Evolutionary conservation across 768 basidiomycete species (phyloP).

Genomic region (Leccinum subgranulosum): DNA sequence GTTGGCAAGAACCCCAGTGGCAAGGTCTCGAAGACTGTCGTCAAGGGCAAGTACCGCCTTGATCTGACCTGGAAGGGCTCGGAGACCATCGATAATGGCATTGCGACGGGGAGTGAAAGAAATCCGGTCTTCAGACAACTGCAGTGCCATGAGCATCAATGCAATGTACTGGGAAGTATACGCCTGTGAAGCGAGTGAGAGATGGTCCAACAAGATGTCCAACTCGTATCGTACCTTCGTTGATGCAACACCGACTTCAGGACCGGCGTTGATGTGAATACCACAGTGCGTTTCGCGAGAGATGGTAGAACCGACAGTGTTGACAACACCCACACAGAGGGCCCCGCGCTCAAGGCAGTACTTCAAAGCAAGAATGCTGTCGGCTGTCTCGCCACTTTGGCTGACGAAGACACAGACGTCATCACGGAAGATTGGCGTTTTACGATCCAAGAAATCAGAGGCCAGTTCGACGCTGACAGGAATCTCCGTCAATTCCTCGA

Average conservation of each 20-base stretch:
- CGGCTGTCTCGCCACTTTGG: conserved; percentile 98
- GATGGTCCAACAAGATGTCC: background rate
- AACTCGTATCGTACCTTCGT: conserved; percentile 64
- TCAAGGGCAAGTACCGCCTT: conserved; percentile 83
- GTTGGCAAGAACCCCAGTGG: conserved; percentile 67
- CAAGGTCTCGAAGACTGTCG: conserved; percentile 72
- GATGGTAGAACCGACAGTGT: conserved; percentile 96
- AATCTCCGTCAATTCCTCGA: conserved; percentile 98
- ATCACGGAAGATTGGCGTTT: conserved; percentile 99
- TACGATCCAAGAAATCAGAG: conserved; percentile 97
- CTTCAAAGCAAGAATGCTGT: conserved; percentile 92
- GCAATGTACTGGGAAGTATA: conserved; percentile 99
- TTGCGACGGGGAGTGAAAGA: conserved; percentile 87
- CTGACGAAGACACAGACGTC: conserved; percentile 96
- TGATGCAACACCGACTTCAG: conserved; percentile 98
- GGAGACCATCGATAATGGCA: conserved; percentile 91
- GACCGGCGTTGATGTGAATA: conserved; percentile 99
- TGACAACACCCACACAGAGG: conserved; percentile 95
- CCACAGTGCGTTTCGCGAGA: conserved; percentile 99
- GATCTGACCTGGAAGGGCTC: conserved; percentile 87
- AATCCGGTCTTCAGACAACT: conserved; percentile 95
- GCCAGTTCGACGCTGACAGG: conserved; percentile 96
- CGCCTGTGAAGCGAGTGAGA: conserved; percentile 47
- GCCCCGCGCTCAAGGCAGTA: conserved; percentile 98
- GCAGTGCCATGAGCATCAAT: conserved; percentile 96